Evolutionary conservation across 1,139 yeast genomes (phyloP).

Genomic region (Geotrichum siamense): DNA sequence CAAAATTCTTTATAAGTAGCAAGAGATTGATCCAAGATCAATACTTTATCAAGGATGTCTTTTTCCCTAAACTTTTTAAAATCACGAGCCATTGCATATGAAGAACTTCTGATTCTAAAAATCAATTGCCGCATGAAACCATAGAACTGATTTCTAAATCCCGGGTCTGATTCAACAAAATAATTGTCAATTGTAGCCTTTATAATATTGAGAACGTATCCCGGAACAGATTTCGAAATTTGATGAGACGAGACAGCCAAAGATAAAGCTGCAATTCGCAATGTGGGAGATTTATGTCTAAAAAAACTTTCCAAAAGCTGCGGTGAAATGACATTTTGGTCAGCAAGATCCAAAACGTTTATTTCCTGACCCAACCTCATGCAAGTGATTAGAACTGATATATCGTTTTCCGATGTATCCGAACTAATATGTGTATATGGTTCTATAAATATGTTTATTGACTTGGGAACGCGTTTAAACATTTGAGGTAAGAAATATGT

Average conservation of each 20-base stretch:
- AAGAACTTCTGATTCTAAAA: constrained; percentile 58
- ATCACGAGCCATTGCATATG: constrained; percentile 50
- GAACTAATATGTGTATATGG: constrained; percentile 22
- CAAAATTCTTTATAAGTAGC: constrained; percentile 38
- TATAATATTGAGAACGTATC: constrained; percentile 41
- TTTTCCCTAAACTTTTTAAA: constrained; percentile 33
- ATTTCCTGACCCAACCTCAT: constrained; percentile 60
- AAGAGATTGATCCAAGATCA: constrained; percentile 19
- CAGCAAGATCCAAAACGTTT: constrained; percentile 48
- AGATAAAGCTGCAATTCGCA: constrained; percentile 54
- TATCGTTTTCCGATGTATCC: constrained; percentile 28
- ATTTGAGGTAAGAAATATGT: constrained; percentile 57
- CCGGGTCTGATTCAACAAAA: constrained; percentile 58
- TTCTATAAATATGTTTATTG: constrained; percentile 39
- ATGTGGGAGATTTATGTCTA: constrained; percentile 40
- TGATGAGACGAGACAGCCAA: constrained; percentile 56
- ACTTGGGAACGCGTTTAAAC: constrained; percentile 45
- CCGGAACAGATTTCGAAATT: constrained; percentile 49
- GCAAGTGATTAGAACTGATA: constrained; percentile 46
- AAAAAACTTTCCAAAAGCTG: constrained; percentile 39
- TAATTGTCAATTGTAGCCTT: constrained; percentile 41
- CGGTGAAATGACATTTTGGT: constrained; percentile 36
- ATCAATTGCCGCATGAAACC: constrained; percentile 57
- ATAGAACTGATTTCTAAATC: constrained; percentile 55
- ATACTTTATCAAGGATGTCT: constrained; percentile 19